Conservation (phyloP, 2,329 filamentous ascomycete genomes). For the Neopestalotiopsis clavispora region DNA sequence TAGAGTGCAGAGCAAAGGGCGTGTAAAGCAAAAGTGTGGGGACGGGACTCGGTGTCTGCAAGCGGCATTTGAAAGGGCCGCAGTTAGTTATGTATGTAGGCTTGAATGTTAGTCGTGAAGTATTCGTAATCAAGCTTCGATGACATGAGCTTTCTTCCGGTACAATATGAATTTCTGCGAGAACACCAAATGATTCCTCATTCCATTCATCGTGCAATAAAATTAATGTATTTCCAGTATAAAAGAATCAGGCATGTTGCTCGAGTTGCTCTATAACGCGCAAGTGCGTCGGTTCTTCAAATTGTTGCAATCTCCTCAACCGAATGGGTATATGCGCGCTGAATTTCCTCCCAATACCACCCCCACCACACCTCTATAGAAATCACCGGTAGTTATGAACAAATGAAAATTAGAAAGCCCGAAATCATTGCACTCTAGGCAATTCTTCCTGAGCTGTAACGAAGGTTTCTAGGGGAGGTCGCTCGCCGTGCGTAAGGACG, state of each 20-base stretch:
- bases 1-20: background rate
- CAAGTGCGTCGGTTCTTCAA: background rate
- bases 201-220: background rate
- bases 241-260: background rate
- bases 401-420: slow-evolving; percentile 4
- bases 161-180: background rate
- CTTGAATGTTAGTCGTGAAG: background rate
- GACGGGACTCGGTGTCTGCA: background rate
- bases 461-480: slow-evolving; percentile 54
- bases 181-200: background rate
- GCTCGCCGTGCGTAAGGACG: slow-evolving; percentile 15
- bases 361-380: background rate
- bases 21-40: background rate
- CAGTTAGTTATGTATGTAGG: background rate
- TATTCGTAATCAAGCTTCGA: background rate
- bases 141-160: background rate
- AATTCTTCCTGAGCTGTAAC: slow-evolving; percentile 56
- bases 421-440: slow-evolving; percentile 33
- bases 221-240: background rate
- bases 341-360: background rate
- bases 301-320: slow-evolving; percentile 3
- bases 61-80: background rate
- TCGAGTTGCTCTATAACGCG: background rate
- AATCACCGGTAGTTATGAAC: background rate
- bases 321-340: slow-evolving; percentile 11